phyloP scores from a whole-genome alignment of 2,329 filamentous ascomycete species.

The Lecanicillium sp. region DNA sequence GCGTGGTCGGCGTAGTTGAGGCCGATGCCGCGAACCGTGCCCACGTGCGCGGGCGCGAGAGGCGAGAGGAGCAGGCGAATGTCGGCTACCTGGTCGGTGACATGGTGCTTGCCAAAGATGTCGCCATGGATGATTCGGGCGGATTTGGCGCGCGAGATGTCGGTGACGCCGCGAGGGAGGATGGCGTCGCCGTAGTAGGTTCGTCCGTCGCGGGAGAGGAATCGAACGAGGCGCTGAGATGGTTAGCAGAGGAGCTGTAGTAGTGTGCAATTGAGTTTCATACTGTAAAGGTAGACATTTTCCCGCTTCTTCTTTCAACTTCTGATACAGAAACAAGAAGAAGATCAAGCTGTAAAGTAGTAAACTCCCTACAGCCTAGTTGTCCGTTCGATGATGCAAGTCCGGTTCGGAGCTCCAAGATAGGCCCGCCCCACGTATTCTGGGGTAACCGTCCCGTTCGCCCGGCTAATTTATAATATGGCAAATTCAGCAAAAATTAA shows the following conservation, averaged over 20 bases:
- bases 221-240: conserved; percentile 59
- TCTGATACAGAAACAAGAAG: no score
- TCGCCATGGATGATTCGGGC: conserved; percentile 57
- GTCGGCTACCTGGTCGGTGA: conserved; percentile 53
- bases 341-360: no score
- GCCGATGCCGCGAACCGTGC: conserved; percentile 60
- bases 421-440: no score
- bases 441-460: no score
- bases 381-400: no score
- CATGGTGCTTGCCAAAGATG: conserved; percentile 55
- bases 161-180: conserved; percentile 48
- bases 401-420: no score
- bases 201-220: conserved; percentile 61
- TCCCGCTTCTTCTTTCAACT: conserved; percentile 1
- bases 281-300: conserved; percentile 9
- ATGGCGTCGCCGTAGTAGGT: conserved; percentile 70
- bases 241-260: conserved; percentile 2
- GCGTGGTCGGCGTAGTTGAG: conserved; percentile 68
- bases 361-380: no score
- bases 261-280: conserved; percentile 3
- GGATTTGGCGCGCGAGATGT: conserved; percentile 51
- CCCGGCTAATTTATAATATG: no score
- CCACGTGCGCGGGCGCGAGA: conserved; percentile 52
- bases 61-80: conserved; percentile 53
- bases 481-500: no score